Conservation (phyloP, 2,329 filamentous ascomycete genomes). For the Fusarium beomiforme region DNA sequence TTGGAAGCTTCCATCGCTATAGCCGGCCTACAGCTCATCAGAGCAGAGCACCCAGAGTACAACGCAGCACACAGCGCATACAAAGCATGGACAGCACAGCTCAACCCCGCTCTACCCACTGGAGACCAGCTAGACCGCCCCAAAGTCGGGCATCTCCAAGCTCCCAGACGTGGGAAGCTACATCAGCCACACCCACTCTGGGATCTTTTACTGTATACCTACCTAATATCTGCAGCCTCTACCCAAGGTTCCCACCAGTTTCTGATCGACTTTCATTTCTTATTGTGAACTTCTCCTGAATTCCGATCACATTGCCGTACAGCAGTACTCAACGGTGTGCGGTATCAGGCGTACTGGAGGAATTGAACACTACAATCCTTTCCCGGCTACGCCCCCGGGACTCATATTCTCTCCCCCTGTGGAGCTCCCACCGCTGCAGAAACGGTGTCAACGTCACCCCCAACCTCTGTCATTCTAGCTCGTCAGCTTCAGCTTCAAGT, state of each 20-base stretch:
- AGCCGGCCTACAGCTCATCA: conserved; percentile 13
- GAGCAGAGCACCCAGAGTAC: neutral
- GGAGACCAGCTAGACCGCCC: conserved; percentile 24
- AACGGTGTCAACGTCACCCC: conserved; percentile 45
- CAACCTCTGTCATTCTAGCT: conserved; percentile 34
- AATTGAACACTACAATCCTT: neutral
- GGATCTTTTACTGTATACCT: conserved; percentile 2
- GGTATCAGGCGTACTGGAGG: conserved; percentile 16
- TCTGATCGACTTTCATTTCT: conserved; percentile 15
- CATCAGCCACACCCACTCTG: conserved; percentile 41
- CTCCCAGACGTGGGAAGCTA: conserved; percentile 28
- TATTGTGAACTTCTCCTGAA: conserved; percentile 27
- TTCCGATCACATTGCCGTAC: conserved; percentile 9
- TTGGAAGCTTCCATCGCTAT: conserved; percentile 12
- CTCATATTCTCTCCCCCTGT: conserved; percentile 28
- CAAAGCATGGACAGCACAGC: conserved; percentile 29
- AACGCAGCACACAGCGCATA: conserved; percentile 11
- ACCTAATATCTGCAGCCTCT: neutral
- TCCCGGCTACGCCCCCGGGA: conserved; percentile 29
- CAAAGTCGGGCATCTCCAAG: conserved; percentile 30
- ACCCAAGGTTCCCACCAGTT: conserved; percentile 26
- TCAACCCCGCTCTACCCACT: conserved; percentile 26
- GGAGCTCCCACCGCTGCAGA: conserved; percentile 45
- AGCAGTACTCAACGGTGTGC: conserved; percentile 18
- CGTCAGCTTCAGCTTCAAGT: conserved; percentile 36